Evolutionary conservation across 2,329 filamentous ascomycete genomes (phyloP).

Genomic region (Beauveria sp.): DNA sequence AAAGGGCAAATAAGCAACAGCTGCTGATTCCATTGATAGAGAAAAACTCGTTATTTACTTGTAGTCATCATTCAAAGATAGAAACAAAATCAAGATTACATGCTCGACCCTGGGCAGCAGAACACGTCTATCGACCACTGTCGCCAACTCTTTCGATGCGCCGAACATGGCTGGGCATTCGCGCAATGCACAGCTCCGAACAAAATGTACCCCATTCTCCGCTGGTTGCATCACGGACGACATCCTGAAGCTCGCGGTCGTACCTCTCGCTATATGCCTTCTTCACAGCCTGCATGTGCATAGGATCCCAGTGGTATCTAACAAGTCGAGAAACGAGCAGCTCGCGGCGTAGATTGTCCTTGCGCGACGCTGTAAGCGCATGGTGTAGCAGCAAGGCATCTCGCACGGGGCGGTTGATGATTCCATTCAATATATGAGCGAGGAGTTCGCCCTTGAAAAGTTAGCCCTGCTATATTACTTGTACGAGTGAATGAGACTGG

Average conservation of each 20-base stretch:
- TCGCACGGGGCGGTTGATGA: slow-evolving; percentile 90
- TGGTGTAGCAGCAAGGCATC: slow-evolving; percentile 88
- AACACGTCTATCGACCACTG: neutral
- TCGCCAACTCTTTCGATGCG: slow-evolving; percentile 34
- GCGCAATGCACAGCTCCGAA: slow-evolving; percentile 56
- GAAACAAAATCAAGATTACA: neutral
- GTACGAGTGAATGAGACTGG: slow-evolving; percentile 3
- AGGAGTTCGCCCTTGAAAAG: slow-evolving; percentile 74
- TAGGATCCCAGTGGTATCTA: slow-evolving; percentile 84
- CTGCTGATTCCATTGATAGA: neutral
- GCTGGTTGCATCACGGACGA: slow-evolving; percentile 68
- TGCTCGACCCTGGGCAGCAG: neutral
- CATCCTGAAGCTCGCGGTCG: slow-evolving; percentile 63
- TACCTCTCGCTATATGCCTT: slow-evolving; percentile 74
- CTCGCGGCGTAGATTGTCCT: slow-evolving; percentile 69
- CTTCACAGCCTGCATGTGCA: slow-evolving; percentile 75
- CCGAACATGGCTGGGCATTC: slow-evolving; percentile 53
- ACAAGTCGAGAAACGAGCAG: slow-evolving; percentile 82
- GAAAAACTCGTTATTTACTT: neutral
- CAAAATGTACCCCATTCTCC: slow-evolving; percentile 75
- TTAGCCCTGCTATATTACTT: slow-evolving; percentile 1
- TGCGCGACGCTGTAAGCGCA: slow-evolving; percentile 67
- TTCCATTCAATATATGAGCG: slow-evolving; percentile 90
- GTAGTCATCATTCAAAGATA: no score
- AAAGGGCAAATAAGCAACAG: slow-evolving; percentile 16